phyloP scores from a whole-genome alignment of 495 filamentous ascomycete genomes.

The Thermothielavioides terrestris region DNA sequence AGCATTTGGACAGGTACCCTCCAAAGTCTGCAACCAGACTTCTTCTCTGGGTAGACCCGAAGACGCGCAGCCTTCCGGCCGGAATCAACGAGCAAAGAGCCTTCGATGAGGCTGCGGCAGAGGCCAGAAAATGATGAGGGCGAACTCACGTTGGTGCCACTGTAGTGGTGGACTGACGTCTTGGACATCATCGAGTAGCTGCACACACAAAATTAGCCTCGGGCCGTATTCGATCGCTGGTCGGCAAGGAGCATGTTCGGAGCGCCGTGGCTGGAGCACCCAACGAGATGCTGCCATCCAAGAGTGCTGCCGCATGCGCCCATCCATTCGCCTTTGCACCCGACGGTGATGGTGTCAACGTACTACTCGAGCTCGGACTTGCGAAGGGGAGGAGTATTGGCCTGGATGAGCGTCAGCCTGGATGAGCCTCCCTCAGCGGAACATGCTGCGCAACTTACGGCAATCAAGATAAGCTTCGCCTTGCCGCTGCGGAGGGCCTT shows the following conservation, averaged over 20 bases:
- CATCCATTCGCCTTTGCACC: background rate
- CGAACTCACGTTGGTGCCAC: conserved; percentile 87
- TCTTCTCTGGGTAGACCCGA: conserved; percentile 65
- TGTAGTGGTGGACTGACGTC: conserved; percentile 91
- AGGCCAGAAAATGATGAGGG: conserved; percentile 8
- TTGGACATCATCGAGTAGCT: conserved; percentile 85
- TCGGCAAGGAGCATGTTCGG: no score
- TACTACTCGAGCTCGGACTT: conserved; percentile 83
- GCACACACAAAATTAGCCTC: conserved; percentile 17
- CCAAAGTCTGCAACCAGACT: conserved; percentile 65
- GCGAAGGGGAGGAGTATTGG: conserved; percentile 91
- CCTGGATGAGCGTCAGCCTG: conserved; percentile 51
- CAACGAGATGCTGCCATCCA: background rate
- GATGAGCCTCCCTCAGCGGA: conserved; percentile 21
- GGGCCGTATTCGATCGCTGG: background rate
- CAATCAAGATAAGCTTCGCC: conserved; percentile 59
- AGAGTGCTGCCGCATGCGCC: background rate
- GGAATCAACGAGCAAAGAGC: conserved; percentile 5
- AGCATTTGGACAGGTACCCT: conserved; percentile 60
- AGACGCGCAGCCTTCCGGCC: conserved; percentile 10
- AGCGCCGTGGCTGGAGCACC: no score
- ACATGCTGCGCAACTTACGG: conserved; percentile 9
- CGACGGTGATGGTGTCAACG: background rate
- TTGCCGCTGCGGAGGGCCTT: conserved; percentile 87
- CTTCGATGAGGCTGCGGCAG: background rate